Evolutionary conservation across 2,329 filamentous ascomycete genomes (phyloP).

Genomic region (Colletotrichum destructivum): DNA sequence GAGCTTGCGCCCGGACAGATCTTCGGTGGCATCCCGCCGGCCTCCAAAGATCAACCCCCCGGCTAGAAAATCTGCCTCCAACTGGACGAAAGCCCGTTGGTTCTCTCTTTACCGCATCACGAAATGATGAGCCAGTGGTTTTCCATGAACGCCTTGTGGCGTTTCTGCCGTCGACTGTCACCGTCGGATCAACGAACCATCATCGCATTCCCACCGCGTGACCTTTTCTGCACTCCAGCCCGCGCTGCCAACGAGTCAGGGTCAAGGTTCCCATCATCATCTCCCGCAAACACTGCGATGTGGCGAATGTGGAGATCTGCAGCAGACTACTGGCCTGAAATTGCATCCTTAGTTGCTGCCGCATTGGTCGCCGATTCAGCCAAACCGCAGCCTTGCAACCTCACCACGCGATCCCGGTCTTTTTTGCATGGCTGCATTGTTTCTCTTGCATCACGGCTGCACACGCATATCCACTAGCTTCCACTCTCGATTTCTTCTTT

Average conservation of each 20-base stretch:
- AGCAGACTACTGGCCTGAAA: slow-evolving; percentile 7
- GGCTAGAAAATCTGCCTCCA: too few relatives aligned
- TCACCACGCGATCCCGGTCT: background rate
- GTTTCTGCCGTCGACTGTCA: background rate
- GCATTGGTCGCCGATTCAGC: slow-evolving; percentile 8
- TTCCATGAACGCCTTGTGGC: background rate
- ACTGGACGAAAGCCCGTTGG: too few relatives aligned
- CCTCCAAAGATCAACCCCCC: background rate
- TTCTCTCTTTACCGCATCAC: too few relatives aligned
- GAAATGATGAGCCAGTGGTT: background rate
- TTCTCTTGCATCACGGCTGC: slow-evolving; percentile 20
- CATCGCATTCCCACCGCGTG: slow-evolving; percentile 11
- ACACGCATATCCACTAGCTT: background rate
- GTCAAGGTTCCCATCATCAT: background rate
- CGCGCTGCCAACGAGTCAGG: background rate
- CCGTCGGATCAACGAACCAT: background rate
- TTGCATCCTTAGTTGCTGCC: background rate
- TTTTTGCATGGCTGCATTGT: background rate
- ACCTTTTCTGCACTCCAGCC: slow-evolving; percentile 15
- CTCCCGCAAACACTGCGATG: background rate
- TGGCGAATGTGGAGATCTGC: slow-evolving; percentile 22
- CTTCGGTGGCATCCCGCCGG: background rate
- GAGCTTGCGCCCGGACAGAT: background rate
- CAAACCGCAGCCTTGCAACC: slow-evolving; percentile 4
- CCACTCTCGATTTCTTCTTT: background rate